phyloP scores from a whole-genome alignment of 2,329 filamentous ascomycete genomes.

The Aureobasidium subglaciale region DNA sequence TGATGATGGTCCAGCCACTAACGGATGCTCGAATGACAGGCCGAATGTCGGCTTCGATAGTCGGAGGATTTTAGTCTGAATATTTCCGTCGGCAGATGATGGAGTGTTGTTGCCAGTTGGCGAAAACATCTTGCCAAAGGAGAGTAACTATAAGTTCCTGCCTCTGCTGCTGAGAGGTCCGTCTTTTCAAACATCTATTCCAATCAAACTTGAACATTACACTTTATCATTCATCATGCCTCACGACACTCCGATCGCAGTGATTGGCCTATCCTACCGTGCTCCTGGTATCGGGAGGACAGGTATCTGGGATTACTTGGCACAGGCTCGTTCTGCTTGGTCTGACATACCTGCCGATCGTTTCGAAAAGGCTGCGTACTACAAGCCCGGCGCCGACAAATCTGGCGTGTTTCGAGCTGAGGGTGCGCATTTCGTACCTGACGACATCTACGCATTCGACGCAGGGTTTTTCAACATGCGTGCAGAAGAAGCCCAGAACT shows the following conservation, averaged over 20 bases:
- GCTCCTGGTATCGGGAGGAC: background rate
- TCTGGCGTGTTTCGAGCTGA: conserved; percentile 13
- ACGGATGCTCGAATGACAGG: no score
- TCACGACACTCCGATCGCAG: background rate
- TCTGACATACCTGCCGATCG: conserved; percentile 20
- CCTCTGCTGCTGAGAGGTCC: no score
- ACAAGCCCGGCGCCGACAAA: conserved; percentile 16
- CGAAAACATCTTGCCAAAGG: no score
- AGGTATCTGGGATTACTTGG: background rate
- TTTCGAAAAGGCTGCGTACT: conserved; percentile 21
- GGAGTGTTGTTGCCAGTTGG: no score
- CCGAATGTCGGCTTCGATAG: no score
- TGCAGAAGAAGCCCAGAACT: background rate
- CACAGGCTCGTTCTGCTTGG: conserved; percentile 3
- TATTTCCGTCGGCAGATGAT: no score
- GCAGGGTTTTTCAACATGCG: background rate
- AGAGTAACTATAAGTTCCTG: no score
- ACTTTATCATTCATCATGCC: background rate
- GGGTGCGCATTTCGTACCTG: conserved; percentile 20
- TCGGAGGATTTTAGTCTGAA: no score
- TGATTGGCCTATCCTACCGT: background rate
- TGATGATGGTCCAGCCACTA: no score
- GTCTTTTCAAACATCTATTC: no score
- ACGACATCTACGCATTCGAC: conserved; percentile 16
- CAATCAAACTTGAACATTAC: background rate